Evolutionary conservation across 352 stramenopile genomes (phyloP).

Genomic region (Thalassiosira exigua): DNA sequence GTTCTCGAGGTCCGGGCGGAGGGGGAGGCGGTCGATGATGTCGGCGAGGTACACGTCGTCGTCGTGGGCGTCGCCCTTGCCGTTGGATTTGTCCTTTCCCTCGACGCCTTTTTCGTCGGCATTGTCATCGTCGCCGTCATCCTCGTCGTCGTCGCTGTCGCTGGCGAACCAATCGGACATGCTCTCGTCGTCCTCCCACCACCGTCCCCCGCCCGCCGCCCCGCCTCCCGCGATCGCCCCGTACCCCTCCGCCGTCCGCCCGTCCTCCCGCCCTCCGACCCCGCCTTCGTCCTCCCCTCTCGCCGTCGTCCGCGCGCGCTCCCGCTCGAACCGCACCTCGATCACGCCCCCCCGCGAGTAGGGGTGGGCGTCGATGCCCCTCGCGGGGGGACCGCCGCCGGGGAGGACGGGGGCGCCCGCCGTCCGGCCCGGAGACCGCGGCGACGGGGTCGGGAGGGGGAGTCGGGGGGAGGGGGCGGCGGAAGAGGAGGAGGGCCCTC

Average conservation of each 20-base stretch:
- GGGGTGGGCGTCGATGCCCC: constrained; percentile 75
- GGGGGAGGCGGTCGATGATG: constrained; percentile 76
- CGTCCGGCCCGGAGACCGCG: neutral
- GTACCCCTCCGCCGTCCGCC: neutral
- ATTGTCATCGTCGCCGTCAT: constrained; percentile 35
- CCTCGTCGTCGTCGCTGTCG: neutral
- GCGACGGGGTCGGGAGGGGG: neutral
- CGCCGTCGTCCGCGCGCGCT: neutral
- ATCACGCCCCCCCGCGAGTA: constrained; percentile 79
- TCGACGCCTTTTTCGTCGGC: constrained; percentile 19
- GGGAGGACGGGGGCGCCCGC: constrained; percentile 5
- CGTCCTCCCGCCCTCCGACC: constrained; percentile 18
- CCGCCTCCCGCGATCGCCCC: no score
- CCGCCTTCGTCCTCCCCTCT: neutral
- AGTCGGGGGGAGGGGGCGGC: no score
- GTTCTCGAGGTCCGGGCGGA: constrained; percentile 19
- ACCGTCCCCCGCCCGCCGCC: neutral
- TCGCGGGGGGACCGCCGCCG: constrained; percentile 39
- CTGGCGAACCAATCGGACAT: constrained; percentile 33
- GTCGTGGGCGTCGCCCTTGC: constrained; percentile 26
- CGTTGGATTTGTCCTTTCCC: constrained; percentile 4
- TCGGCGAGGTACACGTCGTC: constrained; percentile 63
- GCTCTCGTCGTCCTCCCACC: constrained; percentile 2
- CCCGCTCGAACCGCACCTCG: constrained; percentile 72
- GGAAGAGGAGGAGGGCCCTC: neutral